A percentile compares a stretch with the other conserved stretches of the same genome.
phyloP scores from a whole-genome alignment of 192 early-diverging fungal genomes.

The Coemansia sp. region DNA sequence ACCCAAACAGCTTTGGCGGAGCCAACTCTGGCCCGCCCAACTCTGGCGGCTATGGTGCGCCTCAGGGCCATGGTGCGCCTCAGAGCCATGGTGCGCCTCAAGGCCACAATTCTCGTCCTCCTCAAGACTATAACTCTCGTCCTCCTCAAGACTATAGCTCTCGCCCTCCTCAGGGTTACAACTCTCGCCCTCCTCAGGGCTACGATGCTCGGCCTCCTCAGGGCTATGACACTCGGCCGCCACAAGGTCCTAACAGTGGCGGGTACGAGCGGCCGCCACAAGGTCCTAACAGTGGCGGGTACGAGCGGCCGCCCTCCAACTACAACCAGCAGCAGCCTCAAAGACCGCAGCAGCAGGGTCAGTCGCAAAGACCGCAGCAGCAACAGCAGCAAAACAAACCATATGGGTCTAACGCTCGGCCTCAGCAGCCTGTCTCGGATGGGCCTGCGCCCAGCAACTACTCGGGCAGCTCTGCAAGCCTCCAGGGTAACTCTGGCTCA shows the following conservation, averaged over 20 bases:
- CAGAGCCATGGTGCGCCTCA: neutral
- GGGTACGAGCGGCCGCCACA: constrained; percentile 4
- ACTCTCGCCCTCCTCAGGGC: neutral
- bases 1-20: neutral
- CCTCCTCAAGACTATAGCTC: neutral
- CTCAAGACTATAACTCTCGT: constrained; percentile 3
- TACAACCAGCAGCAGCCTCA: neutral
- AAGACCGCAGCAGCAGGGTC: neutral
- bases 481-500: neutral
- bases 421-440: neutral
- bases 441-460: constrained; percentile 20
- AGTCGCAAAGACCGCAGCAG: neutral
- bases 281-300: neutral
- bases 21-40: constrained; percentile 8
- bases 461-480: constrained; percentile 7
- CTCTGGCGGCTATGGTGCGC: constrained; percentile 15
- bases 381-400: neutral
- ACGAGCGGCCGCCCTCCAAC: neutral
- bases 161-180: neutral
- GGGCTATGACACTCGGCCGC: neutral
- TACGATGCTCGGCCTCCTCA: neutral
- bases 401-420: constrained; percentile 5
- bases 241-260: constrained; percentile 2
- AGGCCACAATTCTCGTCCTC: constrained; percentile 5
- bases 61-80: constrained; percentile 3